Base-by-base conservation (phyloP, 345 rosid species). In the Nephelium lappaceum region DNA sequence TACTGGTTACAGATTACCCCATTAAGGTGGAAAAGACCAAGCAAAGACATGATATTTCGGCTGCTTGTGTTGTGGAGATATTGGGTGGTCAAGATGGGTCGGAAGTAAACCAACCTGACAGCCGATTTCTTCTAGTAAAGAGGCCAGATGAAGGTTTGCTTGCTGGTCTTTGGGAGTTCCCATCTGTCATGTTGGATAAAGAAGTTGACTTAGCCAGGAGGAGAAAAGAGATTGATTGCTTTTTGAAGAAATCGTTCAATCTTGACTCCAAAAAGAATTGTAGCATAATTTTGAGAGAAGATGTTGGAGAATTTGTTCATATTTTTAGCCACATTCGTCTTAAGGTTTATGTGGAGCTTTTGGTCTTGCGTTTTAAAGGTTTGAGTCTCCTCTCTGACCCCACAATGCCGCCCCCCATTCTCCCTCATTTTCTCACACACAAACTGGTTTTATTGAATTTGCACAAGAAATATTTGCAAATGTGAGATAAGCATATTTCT, bases 81-180 rank as follows among this genome's bases (percentile, higher is more conserved):
- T 74, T 78, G 77, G 85, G 83, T 79, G 81, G 79, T 70, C 55
- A 73, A 15, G 78, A 77, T 77, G 11, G 38, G 53, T 73, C 41
- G 11, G 81, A 77, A 62, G 71, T 61, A 74, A 82, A 77, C 42
- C 82, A 83, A 80, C 66, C 90, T 60, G 87, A 84, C 71, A 87
- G 94, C 69, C 81, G 75, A 67, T 91, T 87, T 86, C 89, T 93
- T 87, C 90, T 95, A 3, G 87, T 93, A 68, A 93, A 89, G 82
- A 92, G 98, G 85, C 97, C 97, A 43, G 86, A 91, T 63, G 92
- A 82, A 68, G 97, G 99, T 67, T 84, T 95, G 80, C 99, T 95
- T 80, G 98, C 98, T 71, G 97, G 99, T 81, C 96, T 95, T 45
- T 93, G 98, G 99, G 99, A 95, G 89, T 95, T 95, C 77, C 98